These are phyloP conservation scores for Alopecurus myosuroides DNA, from an alignment of 176 grass and related monocot species.

Conservation along the genomic window DNA sequence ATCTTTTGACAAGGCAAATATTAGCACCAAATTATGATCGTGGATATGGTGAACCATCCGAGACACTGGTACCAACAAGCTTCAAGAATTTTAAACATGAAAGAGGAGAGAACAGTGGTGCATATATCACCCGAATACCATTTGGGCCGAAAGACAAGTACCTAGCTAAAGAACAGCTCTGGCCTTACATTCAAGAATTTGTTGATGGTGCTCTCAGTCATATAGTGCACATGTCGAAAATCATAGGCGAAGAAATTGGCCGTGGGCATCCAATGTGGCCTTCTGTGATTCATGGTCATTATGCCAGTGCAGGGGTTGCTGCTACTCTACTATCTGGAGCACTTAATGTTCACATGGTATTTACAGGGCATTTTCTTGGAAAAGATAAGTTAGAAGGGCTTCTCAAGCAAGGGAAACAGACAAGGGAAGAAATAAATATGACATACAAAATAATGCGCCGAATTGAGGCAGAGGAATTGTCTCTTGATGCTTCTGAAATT, in stretches of 20 bases:
- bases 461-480: slow-evolving; percentile 74
- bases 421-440: slow-evolving; percentile 76
- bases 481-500: slow-evolving; percentile 81
- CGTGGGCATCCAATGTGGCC: slow-evolving; percentile 53
- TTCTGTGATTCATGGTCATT: slow-evolving; percentile 82
- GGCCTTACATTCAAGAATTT: slow-evolving; percentile 89
- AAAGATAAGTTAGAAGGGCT: slow-evolving; percentile 82
- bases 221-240: slow-evolving; percentile 70
- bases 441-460: slow-evolving; percentile 85
- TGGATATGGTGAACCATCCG: slow-evolving; percentile 60
- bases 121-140: slow-evolving; percentile 74
- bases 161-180: slow-evolving; percentile 76
- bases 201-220: slow-evolving; percentile 74
- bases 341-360: slow-evolving; percentile 79
- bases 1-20: slow-evolving; percentile 74
- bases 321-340: slow-evolving; percentile 66
- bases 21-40: slow-evolving; percentile 60
- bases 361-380: slow-evolving; percentile 84
- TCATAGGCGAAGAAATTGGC: slow-evolving; percentile 62
- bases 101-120: slow-evolving; percentile 72
- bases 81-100: slow-evolving; percentile 59
- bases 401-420: slow-evolving; percentile 74
- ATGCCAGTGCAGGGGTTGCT: slow-evolving; percentile 78
- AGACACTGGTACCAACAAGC: slow-evolving; percentile 48
- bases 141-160: slow-evolving; percentile 81